phyloP scores from a whole-genome alignment of 495 filamentous ascomycete genomes.

The Thozetella sp. region DNA sequence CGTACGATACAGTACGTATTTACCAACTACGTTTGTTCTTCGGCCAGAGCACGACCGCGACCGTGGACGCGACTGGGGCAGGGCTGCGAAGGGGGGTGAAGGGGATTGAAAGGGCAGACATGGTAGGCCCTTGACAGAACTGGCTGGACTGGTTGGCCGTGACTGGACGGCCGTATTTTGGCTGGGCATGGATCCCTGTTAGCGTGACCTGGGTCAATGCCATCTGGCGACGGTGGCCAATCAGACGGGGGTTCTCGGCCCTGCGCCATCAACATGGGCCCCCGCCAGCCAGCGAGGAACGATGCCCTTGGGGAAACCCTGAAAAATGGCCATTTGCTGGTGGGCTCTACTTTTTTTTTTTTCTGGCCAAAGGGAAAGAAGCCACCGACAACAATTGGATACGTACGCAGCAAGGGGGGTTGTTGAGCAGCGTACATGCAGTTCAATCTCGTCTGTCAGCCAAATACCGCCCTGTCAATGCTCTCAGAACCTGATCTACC shows the following conservation, averaged over 20 bases:
- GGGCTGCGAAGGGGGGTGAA: not conserved
- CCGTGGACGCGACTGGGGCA: too few species aligned
- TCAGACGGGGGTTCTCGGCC: constrained; percentile 16
- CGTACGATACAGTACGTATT: too few species aligned
- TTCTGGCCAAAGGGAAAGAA: not conserved
- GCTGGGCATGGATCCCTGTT: constrained; percentile 27
- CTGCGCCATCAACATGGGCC: constrained; percentile 24
- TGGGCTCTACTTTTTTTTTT: too few species aligned
- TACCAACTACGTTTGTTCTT: too few species aligned
- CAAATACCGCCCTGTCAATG: not conserved
- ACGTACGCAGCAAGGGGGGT: too few species aligned
- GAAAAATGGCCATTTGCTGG: too few species aligned
- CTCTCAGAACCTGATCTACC: too few species aligned
- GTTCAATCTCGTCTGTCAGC: too few species aligned
- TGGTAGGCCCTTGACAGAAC: constrained; percentile 10
- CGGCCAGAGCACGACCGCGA: too few species aligned
- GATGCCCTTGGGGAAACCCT: not conserved
- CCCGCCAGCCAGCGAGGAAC: constrained; percentile 2
- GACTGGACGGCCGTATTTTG: constrained; percentile 13
- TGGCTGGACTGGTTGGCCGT: constrained; percentile 1
- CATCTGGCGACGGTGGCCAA: constrained; percentile 20
- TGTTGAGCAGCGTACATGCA: too few species aligned
- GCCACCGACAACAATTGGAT: too few species aligned
- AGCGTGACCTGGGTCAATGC: constrained; percentile 40
- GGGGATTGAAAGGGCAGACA: constrained; percentile 1